Conservation (phyloP, 2,329 filamentous ascomycete genomes). For the Cadophora sp. region DNA sequence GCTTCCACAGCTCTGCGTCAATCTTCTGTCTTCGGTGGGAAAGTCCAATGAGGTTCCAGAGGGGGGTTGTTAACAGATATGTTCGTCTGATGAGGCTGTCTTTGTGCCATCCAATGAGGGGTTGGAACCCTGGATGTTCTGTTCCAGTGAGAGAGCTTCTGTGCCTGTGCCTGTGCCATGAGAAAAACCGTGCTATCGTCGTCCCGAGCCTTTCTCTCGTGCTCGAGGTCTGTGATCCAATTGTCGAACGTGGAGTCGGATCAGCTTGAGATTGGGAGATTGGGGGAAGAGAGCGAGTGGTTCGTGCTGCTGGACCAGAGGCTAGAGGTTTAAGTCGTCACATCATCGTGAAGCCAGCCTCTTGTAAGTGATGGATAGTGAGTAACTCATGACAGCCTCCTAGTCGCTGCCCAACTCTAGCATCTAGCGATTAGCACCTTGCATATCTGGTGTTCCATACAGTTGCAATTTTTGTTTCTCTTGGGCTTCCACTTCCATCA, state of each 20-base stretch:
- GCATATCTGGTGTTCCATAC: no score
- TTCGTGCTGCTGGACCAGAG: slow-evolving; percentile 12
- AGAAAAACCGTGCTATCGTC: slow-evolving; percentile 22
- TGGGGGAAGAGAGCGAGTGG: slow-evolving; percentile 6
- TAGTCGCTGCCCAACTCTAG: background rate
- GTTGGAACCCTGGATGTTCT: background rate
- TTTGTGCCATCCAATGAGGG: slow-evolving; percentile 16
- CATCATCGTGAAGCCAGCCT: background rate
- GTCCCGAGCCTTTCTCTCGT: slow-evolving; percentile 25
- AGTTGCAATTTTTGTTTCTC: no score
- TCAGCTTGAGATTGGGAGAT: background rate
- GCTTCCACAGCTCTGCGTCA: background rate
- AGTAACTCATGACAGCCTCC: background rate
- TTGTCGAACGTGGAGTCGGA: slow-evolving; percentile 18
- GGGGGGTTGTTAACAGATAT: slow-evolving; percentile 1
- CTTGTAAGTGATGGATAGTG: background rate
- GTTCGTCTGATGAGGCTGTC: slow-evolving; percentile 19
- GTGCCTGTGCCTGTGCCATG: no score
- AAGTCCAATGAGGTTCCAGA: background rate
- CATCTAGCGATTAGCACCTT: background rate
- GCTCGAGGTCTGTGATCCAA: slow-evolving; percentile 23
- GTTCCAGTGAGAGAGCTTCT: background rate
- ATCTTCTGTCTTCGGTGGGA: background rate
- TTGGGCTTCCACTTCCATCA: no score
- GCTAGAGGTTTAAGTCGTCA: background rate